Base-by-base conservation (phyloP, 2,329 filamentous ascomycete genomes). In the Ilyonectria destructans region DNA sequence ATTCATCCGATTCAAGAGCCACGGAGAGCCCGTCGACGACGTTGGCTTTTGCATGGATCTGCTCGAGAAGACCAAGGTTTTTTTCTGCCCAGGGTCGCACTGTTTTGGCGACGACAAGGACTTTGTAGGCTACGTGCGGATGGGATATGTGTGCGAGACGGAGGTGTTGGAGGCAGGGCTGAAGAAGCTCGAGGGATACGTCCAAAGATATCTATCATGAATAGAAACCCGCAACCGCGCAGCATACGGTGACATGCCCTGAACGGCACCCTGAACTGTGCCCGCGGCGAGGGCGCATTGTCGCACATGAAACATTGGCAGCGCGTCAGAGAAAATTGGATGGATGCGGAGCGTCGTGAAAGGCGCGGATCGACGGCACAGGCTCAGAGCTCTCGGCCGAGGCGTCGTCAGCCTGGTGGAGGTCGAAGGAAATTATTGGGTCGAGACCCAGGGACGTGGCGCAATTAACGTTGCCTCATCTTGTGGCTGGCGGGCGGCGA, bases 101-200 rank as follows among this genome's bases (percentile, higher is more conserved):
- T 94, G 91, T 73, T 97, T 97, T 79, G 94, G 94, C 0, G 80
- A 84, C 4, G 84, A 83, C 13, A 77, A 85, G 45, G 90, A 93
- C 52, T 95, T 93, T 75, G 85, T 87, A 72, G 94, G 94, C 2
- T 95, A 89, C 80, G 91, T 97, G 23, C 86, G 94, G 67, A 87
- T 97, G 69, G 93, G 94, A 0, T 96, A 92, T 80, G 93, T 91
- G 1, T 91, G 89, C 75, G 86, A 91, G 73, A 95, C 92, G 1
- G 85, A 90, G 15, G 86, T 93, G n/a, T 76, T 97, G 59, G 84
- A 88, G 74, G 86, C 90, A 70, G 94, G 88, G 0, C 77, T 97
- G 75, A 85, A 88, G 71, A 80, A 76, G 73, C 75, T 88, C 45
- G 79, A 79, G 6, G 64, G 48, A 2, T 88, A 86, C 74, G 65